Percentiles rank a stretch among this genome's conserved stretches.
Evolutionary conservation across 192 early-diverging fungal species (phyloP).

Genomic region (Backusella tuberculispora): DNA sequence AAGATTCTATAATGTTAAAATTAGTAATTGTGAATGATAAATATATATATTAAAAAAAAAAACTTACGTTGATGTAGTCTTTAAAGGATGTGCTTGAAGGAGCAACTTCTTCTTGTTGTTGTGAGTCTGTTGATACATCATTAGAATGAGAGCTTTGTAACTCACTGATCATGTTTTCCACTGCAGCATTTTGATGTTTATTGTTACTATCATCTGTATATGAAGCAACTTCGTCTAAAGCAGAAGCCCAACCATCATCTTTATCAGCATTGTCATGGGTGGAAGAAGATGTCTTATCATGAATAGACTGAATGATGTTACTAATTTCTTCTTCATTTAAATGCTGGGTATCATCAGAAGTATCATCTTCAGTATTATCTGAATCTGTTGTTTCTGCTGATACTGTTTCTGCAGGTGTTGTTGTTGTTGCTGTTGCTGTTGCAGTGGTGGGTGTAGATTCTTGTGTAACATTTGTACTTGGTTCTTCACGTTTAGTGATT

Average conservation of each 20-base stretch:
- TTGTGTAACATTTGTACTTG: background rate
- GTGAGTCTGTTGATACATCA: background rate
- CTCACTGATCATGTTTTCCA: background rate
- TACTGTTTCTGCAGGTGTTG: background rate
- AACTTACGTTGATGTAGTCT: slow-evolving; percentile 15
- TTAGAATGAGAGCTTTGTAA: background rate
- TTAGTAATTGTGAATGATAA: background rate
- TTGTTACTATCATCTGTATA: background rate
- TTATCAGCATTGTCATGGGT: background rate
- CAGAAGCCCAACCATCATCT: background rate
- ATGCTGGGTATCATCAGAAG: background rate
- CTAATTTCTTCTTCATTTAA: slow-evolving; percentile 7
- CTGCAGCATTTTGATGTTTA: background rate
- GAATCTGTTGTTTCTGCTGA: background rate
- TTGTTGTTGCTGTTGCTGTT: background rate
- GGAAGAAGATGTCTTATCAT: background rate
- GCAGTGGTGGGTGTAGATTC: background rate
- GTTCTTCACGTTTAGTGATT: slow-evolving; percentile 19
- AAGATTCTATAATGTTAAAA: background rate
- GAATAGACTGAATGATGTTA: slow-evolving; percentile 7
- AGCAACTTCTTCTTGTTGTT: background rate
- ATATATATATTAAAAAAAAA: background rate
- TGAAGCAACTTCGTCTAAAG: slow-evolving; percentile 12
- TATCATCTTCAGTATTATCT: background rate
- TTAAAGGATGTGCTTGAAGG: background rate